Evolutionary conservation across 208 protist species (phyloP).

Genomic region (Trypanosoma mega): DNA sequence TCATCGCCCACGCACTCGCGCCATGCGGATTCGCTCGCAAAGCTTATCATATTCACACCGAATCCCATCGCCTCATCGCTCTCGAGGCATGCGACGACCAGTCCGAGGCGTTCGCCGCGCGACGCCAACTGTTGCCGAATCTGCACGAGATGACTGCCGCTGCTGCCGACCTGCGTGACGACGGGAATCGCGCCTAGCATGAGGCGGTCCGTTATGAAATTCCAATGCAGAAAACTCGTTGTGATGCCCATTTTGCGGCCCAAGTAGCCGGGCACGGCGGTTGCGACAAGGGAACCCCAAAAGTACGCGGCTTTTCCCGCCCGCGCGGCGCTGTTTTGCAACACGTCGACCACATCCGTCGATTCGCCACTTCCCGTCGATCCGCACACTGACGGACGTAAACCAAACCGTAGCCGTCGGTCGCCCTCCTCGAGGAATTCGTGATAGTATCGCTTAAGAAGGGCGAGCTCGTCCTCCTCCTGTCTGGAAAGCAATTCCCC

Average conservation of each 20-base stretch:
- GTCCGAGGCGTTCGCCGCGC: slow-evolving; percentile 49
- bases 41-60: slow-evolving; percentile 69
- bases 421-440: slow-evolving; percentile 56
- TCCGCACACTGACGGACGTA: slow-evolving; percentile 13
- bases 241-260: slow-evolving; percentile 70
- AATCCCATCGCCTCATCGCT: slow-evolving; percentile 79
- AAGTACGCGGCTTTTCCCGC: slow-evolving; percentile 76
- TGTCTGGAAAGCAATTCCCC: slow-evolving; percentile 27
- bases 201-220: slow-evolving; percentile 67
- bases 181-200: slow-evolving; percentile 87
- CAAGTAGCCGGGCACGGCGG: slow-evolving; percentile 75
- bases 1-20: slow-evolving; percentile 32
- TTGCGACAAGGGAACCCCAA: slow-evolving; percentile 80
- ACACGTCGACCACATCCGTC: slow-evolving; percentile 1
- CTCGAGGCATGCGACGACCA: slow-evolving; percentile 81
- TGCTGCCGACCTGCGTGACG: slow-evolving; percentile 74
- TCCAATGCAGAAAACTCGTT: slow-evolving; percentile 81
- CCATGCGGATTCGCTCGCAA: slow-evolving; percentile 78
- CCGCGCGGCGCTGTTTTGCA: slow-evolving; percentile 15
- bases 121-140: slow-evolving; percentile 57
- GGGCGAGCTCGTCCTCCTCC: slow-evolving; percentile 43
- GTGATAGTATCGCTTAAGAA: slow-evolving; percentile 49
- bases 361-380: not conserved
- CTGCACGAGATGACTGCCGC: slow-evolving; percentile 72
- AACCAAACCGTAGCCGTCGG: slow-evolving; percentile 25